Percentiles rank a stretch among this genome's conserved stretches.
phyloP scores from a whole-genome alignment of 73 alveolate species.

The Paramecium bursaria region DNA sequence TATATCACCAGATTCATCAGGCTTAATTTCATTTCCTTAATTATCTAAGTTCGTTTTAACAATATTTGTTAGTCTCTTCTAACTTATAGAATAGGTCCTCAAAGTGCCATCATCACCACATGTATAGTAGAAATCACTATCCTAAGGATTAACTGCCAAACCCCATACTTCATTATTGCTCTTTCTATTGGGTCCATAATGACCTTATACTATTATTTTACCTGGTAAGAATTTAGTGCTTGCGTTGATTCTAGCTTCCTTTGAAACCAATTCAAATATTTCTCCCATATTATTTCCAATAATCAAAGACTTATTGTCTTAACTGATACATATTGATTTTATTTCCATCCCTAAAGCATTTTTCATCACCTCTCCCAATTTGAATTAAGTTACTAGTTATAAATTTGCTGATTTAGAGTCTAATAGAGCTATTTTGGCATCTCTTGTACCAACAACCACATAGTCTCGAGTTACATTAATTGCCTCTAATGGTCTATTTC shows the following conservation, averaged over 20 bases:
- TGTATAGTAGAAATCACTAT: conserved; percentile 71
- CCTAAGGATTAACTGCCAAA: conserved; percentile 73
- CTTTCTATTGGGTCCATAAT: conserved; percentile 70
- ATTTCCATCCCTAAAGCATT: conserved; percentile 76
- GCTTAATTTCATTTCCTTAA: conserved; percentile 62
- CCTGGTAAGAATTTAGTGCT: conserved; percentile 60
- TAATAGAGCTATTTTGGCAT: conserved; percentile 77
- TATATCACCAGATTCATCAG: conserved; percentile 70
- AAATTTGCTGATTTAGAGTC: conserved; percentile 72
- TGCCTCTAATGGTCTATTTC: conserved; percentile 24
- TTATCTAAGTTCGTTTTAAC: conserved; percentile 62
- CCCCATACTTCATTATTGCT: conserved; percentile 91
- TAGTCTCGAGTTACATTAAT: conserved; percentile 5
- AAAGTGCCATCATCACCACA: conserved; percentile 87
- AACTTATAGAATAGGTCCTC: conserved; percentile 78
- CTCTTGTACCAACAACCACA: conserved; percentile 95
- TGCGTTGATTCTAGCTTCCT: conserved; percentile 57
- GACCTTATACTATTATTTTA: conserved; percentile 67
- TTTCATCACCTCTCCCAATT: conserved; percentile 39
- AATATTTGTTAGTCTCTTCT: conserved; percentile 48
- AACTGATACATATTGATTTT: conserved; percentile 78
- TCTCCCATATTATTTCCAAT: conserved; percentile 94
- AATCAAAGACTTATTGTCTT: conserved; percentile 74
- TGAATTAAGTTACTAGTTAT: conserved; percentile 49
- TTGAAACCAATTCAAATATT: conserved; percentile 79